phyloP scores from a whole-genome alignment of 305 asterid genomes.

The Rubia occidens region DNA sequence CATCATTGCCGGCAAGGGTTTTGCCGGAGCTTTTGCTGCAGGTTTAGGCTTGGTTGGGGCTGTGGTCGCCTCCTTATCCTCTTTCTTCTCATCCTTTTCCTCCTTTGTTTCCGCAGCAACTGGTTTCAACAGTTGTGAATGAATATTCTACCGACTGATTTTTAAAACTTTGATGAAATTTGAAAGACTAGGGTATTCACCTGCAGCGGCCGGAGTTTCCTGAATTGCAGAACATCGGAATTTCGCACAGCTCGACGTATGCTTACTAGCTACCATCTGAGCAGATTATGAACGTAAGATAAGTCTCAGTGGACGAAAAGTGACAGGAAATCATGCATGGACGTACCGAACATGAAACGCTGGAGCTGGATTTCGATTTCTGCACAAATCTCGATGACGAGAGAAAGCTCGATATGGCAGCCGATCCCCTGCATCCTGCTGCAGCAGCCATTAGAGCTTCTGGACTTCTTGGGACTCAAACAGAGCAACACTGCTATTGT shows the following conservation, averaged over 20 bases:
- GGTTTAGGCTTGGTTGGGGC: slow-evolving; percentile 35
- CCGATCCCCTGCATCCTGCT: slow-evolving; percentile 27
- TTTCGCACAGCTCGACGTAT: slow-evolving; percentile 6
- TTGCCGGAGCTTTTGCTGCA: slow-evolving; percentile 57
- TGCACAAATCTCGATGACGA: slow-evolving; percentile 22
- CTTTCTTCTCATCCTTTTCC: slow-evolving; percentile 29
- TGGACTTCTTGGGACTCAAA: slow-evolving; percentile 1
- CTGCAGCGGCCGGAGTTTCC: slow-evolving; percentile 32
- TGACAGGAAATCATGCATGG: neutral
- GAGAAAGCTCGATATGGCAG: slow-evolving; percentile 27
- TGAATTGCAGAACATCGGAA: slow-evolving; percentile 27
- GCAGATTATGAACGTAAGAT: neutral
- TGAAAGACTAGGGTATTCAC: slow-evolving; percentile 15
- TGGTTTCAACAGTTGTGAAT: slow-evolving; percentile 28
- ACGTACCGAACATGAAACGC: slow-evolving; percentile 16
- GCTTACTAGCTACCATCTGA: slow-evolving; percentile 18
- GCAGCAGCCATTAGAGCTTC: slow-evolving; percentile 24
- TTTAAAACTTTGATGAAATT: neutral
- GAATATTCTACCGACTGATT: neutral
- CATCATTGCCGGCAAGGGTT: slow-evolving; percentile 66
- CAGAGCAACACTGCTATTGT: neutral
- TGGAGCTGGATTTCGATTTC: slow-evolving; percentile 19
- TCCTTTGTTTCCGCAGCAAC: slow-evolving; percentile 71
- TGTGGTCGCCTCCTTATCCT: slow-evolving; percentile 17
- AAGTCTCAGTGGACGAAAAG: neutral